A percentile compares a stretch with the other conserved stretches of the same genome.
phyloP scores from a whole-genome alignment of 768 basidiomycete genomes.

The Melanogaster broomeanus region DNA sequence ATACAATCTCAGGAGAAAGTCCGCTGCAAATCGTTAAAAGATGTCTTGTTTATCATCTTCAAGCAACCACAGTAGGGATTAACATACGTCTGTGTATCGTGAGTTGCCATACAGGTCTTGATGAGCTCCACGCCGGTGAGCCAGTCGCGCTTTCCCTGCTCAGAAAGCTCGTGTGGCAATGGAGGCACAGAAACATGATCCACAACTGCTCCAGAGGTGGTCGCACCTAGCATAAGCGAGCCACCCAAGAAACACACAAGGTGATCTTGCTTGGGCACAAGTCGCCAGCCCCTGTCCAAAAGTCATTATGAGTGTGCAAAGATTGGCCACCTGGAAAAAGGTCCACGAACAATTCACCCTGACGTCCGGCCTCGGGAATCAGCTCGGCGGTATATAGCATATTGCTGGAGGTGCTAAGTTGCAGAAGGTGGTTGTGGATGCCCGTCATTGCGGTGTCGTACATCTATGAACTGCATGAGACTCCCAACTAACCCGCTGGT shows the following conservation, averaged over 20 bases:
- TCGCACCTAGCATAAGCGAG: conserved; percentile 88
- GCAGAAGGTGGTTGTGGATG: conserved; percentile 74
- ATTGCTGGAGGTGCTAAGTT: conserved; percentile 55
- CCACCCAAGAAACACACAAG: conserved; percentile 95
- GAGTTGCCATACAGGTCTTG: conserved; percentile 85
- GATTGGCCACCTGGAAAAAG: not conserved
- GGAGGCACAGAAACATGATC: conserved; percentile 70
- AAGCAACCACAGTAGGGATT: not conserved
- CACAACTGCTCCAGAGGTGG: conserved; percentile 56
- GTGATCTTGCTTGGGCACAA: conserved; percentile 91
- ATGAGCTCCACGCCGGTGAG: conserved; percentile 76
- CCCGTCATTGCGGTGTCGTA: conserved; percentile 86
- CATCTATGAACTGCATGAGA: conserved; percentile 55
- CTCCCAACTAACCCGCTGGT: not conserved
- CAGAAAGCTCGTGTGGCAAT: conserved; percentile 57
- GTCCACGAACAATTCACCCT: conserved; percentile 36
- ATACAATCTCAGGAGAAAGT: conserved; percentile 85
- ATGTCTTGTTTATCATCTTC: not conserved
- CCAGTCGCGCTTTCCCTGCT: conserved; percentile 75
- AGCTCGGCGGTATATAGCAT: conserved; percentile 85
- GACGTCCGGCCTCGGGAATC: conserved; percentile 49
- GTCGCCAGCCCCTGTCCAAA: conserved; percentile 61
- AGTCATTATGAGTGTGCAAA: conserved; percentile 8
- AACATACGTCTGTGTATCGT: conserved; percentile 79
- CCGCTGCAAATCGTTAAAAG: conserved; percentile 51